Percentiles rank a stretch among this genome's conserved stretches.
Evolutionary conservation across 495 filamentous ascomycete species (phyloP).

Genomic region (Annulohypoxylon bovei): DNA sequence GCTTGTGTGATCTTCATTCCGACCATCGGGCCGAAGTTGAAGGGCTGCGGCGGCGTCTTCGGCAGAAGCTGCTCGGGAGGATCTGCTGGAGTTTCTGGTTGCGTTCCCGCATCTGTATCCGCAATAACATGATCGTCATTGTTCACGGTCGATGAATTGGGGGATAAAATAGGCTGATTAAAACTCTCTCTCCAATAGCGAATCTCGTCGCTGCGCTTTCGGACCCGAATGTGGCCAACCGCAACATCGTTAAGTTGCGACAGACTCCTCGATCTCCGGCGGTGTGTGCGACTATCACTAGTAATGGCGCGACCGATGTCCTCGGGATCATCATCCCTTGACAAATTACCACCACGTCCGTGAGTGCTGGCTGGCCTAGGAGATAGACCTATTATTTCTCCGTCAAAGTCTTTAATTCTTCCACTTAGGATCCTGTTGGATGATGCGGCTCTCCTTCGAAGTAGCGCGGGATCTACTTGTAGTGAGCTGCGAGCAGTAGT

Average conservation of each 20-base stretch:
- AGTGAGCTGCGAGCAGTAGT: constrained; percentile 58
- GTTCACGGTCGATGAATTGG: constrained; percentile 58
- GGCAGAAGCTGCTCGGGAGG: constrained; percentile 47
- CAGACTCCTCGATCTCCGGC: constrained; percentile 63
- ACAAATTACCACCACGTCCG: constrained; percentile 52
- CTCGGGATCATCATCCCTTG: constrained; percentile 52
- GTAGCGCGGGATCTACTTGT: constrained; percentile 51
- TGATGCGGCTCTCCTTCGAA: constrained; percentile 49
- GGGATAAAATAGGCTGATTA: constrained; percentile 57
- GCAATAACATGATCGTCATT: constrained; percentile 51
- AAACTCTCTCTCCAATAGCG: constrained; percentile 67
- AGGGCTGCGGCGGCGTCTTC: constrained; percentile 59
- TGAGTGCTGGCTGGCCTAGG: constrained; percentile 65
- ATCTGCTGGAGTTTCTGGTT: constrained; percentile 43
- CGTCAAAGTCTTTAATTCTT: constrained; percentile 40
- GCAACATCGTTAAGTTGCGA: constrained; percentile 58
- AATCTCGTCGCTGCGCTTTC: constrained; percentile 66
- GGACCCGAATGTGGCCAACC: constrained; percentile 37
- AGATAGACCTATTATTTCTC: constrained; percentile 60
- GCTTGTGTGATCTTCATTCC: constrained; percentile 65
- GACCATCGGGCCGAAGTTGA: constrained; percentile 59
- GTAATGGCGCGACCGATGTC: constrained; percentile 65
- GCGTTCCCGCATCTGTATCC: constrained; percentile 44
- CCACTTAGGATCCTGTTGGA: constrained; percentile 48
- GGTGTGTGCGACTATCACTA: constrained; percentile 53